A percentile compares a stretch with the other conserved stretches of the same genome.
Conservation (phyloP, 768 basidiomycete species). For the Termitomyces sp. region DNA sequence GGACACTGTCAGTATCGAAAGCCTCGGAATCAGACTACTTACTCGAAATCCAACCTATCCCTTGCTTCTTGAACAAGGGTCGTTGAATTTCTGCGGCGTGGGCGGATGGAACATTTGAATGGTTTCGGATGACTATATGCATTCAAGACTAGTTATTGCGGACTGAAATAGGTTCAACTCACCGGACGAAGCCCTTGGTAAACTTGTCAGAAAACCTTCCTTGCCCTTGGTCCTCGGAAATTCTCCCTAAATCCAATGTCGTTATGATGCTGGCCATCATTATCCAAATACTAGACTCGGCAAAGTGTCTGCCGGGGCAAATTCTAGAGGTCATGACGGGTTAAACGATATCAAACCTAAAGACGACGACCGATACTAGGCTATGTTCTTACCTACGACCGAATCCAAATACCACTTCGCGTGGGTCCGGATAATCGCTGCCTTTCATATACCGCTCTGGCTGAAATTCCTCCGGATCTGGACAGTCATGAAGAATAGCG, state of each 20-base stretch:
- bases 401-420: conserved; percentile 51
- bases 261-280: conserved; percentile 40
- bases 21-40: neutral
- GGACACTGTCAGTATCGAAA: neutral
- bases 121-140: conserved; percentile 44
- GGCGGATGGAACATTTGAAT: conserved; percentile 41
- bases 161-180: conserved; percentile 11
- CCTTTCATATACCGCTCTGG: conserved; percentile 47
- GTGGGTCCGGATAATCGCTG: conserved; percentile 36
- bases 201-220: conserved; percentile 35
- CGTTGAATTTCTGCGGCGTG: conserved; percentile 31
- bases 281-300: conserved; percentile 41
- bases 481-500: conserved; percentile 38
- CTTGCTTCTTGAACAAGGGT: conserved; percentile 25
- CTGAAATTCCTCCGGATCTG: conserved; percentile 39
- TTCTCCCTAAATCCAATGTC: conserved; percentile 38
- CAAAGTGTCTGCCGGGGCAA: conserved; percentile 54
- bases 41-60: conserved; percentile 12
- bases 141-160: neutral
- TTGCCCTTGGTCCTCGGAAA: conserved; percentile 36
- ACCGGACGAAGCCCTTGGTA: conserved; percentile 43
- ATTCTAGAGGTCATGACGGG: conserved; percentile 24
- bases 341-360: neutral
- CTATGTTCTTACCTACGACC: conserved; percentile 38
- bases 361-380: neutral